Evolutionary conservation across 352 stramenopile genomes (phyloP), one percentile per base, ranked within the genome.

Genomic region (Globisporangium yorkense): DNA sequence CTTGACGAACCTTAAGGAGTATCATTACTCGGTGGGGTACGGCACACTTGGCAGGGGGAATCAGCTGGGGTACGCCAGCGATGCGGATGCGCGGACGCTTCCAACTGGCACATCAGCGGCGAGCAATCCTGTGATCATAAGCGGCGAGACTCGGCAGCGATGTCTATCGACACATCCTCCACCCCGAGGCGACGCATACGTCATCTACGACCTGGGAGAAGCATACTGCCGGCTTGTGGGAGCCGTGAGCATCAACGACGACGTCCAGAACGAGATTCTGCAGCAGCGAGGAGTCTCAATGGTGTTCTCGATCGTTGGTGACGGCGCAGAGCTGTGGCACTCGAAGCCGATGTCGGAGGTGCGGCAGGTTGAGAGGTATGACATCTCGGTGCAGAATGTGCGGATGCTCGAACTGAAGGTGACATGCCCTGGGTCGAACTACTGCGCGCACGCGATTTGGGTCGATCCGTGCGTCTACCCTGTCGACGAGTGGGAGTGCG

Each of bases 111-210:
- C 68, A 31, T 0, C 63, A 37, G 21, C 56, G 47, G 10, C 54
- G 33, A 58, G 53, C 39, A 66, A 65, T 37, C 68, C 68, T 6
- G 88, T 93, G 54, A 68, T 71, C 21, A 68, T 95, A 9, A 66
- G 67, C 18, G 83, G 81, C 3, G 82, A 95, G 48, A 57, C 57
- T 2, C 88, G 86, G 37, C 80, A 89, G 43, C 80, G 80, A 3
- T 88, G 75, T n/a, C 56, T 95, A 24, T 95, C 85, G 12, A 89
- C 79, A 3, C 83, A 93, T 59, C 85, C 85, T 18, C 84, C 82
- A 10, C 70, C 82, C 10, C 67, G 84, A 37, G 83, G 82, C 13
- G 73, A 88, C 43, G 77, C 84, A 1, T 90, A 86, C 51, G 82
- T 92, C 18, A 77, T 89, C n/a, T 96, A 93, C 43, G 86, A 96